A percentile compares a stretch with the other conserved stretches of the same genome.
Evolutionary conservation across 2,329 filamentous ascomycete species (phyloP).

Genomic region (Pseudopyricularia javanii): DNA sequence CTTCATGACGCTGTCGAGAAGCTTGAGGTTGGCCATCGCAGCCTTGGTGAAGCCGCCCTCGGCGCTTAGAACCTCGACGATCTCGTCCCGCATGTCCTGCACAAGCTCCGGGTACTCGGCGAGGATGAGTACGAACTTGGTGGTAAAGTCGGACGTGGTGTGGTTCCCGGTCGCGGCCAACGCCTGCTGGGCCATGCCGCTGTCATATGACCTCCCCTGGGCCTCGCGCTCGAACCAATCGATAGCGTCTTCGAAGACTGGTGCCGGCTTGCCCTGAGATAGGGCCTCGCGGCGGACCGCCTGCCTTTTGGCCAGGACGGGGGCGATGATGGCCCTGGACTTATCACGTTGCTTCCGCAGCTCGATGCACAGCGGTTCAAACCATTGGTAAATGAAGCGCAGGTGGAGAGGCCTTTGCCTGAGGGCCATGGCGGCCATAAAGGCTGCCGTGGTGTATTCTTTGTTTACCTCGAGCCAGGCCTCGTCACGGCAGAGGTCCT

Average conservation of each 20-base stretch:
- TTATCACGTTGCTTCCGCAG: conserved; percentile 20
- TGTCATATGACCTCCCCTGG: neutral
- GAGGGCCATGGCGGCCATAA: conserved; percentile 22
- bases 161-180: neutral
- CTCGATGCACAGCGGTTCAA: conserved; percentile 24
- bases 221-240: conserved; percentile 2
- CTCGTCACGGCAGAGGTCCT: conserved; percentile 29
- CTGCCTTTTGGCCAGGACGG: conserved; percentile 15
- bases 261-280: neutral
- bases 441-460: conserved; percentile 28
- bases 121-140: conserved; percentile 21
- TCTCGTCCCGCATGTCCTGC: conserved; percentile 38
- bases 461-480: conserved; percentile 31
- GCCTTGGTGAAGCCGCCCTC: conserved; percentile 15
- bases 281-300: neutral
- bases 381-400: conserved; percentile 28
- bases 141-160: conserved; percentile 2
- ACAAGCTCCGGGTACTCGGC: conserved; percentile 35
- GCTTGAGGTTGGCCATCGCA: conserved; percentile 18
- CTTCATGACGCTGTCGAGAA: conserved; percentile 18
- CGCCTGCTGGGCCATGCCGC: neutral
- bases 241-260: neutral
- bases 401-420: conserved; percentile 24
- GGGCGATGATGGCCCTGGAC: conserved; percentile 16
- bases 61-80: conserved; percentile 21